These are phyloP conservation scores for Neocallimastix lanati DNA, from an alignment of 192 early-diverging fungal species.

Conservation along the genomic window DNA sequence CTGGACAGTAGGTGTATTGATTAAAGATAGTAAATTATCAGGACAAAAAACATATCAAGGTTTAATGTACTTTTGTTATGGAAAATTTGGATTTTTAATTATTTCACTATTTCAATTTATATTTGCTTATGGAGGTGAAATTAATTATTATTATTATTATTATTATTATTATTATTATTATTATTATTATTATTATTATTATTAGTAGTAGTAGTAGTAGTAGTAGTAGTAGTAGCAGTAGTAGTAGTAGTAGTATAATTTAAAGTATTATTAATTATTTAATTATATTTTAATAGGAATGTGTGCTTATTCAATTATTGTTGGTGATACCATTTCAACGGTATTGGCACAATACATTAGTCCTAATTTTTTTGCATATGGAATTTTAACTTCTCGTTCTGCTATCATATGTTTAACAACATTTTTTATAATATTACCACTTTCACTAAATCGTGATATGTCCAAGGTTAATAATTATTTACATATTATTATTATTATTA, in stretches of 20 bases:
- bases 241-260: too few relatives aligned
- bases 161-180: too few relatives aligned
- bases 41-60: constrained; percentile 69
- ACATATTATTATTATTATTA: too few relatives aligned
- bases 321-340: constrained; percentile 77
- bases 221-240: too few relatives aligned
- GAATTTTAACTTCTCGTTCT: constrained; percentile 41
- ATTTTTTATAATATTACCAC: constrained; percentile 56
- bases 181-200: too few relatives aligned
- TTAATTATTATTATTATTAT: too few relatives aligned
- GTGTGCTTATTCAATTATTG: constrained; percentile 52
- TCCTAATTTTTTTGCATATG: constrained; percentile 25
- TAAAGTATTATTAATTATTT: too few relatives aligned
- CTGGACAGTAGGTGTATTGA: constrained; percentile 36
- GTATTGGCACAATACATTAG: constrained; percentile 59
- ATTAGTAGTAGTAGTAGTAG: too few relatives aligned
- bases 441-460: constrained; percentile 74
- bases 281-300: constrained; percentile 11
- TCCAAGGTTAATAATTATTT: constrained; percentile 12
- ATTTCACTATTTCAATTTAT: constrained; percentile 82
- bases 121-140: constrained; percentile 75
- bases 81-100: constrained; percentile 41
- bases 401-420: constrained; percentile 65
- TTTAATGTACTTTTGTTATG: constrained; percentile 64
- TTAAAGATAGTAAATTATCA: constrained; percentile 53